Conservation (phyloP, 2,329 filamentous ascomycete species). For the Dichotomopilus funicola region DNA sequence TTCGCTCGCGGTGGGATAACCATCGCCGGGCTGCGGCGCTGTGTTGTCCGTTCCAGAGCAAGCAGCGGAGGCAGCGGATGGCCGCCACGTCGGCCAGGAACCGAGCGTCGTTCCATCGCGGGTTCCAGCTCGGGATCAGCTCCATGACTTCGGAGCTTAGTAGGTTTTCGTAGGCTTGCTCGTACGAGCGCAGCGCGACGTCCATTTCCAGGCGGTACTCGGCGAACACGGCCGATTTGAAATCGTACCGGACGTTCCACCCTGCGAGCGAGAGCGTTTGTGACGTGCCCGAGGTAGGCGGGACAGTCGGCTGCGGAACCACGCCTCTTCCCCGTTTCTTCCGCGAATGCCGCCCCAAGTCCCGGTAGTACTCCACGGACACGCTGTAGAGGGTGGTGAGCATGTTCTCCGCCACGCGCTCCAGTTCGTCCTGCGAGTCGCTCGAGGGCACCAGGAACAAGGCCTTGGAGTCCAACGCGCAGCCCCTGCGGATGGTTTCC, state of each 20-base stretch:
- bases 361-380: constrained; percentile 84
- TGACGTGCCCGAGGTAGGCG: constrained; percentile 76
- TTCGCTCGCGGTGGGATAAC: constrained; percentile 67
- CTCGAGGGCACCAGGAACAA: constrained; percentile 79
- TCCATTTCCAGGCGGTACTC: constrained; percentile 94
- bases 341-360: constrained; percentile 84
- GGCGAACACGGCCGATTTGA: constrained; percentile 84
- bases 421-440: constrained; percentile 63
- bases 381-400: constrained; percentile 66
- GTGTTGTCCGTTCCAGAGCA: constrained; percentile 74
- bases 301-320: constrained; percentile 72
- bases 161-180: constrained; percentile 77
- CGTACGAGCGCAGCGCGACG: constrained; percentile 75
- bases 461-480: constrained; percentile 73
- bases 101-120: constrained; percentile 90
- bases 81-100: constrained; percentile 74
- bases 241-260: constrained; percentile 92
- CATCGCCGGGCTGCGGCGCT: constrained; percentile 74
- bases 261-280: constrained; percentile 77
- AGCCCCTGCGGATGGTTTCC: constrained; percentile 69
- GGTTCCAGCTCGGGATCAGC: constrained; percentile 81
- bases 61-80: constrained; percentile 72
- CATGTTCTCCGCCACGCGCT: constrained; percentile 66
- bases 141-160: constrained; percentile 81
- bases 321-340: constrained; percentile 78